These are phyloP conservation scores for Taxillus chinensis DNA, from an alignment of 164 flowering plant genomes.

Conservation along the genomic window DNA sequence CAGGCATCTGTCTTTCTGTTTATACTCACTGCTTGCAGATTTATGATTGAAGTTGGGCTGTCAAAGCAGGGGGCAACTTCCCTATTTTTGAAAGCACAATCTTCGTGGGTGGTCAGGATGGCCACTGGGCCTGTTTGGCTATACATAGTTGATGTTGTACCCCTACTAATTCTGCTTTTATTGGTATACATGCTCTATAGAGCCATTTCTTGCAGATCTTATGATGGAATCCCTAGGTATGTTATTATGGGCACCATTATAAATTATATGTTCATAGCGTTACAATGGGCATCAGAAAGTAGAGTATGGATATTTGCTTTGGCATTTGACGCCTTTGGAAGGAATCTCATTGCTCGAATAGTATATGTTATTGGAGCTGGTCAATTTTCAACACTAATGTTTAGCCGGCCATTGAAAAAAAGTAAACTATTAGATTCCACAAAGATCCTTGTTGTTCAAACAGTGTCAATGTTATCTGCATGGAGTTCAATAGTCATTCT, in stretches of 20 bases:
- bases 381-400: conserved; percentile 34
- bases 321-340: conserved; percentile 26
- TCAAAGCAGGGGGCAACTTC: conserved; percentile 77
- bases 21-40: conserved; percentile 41
- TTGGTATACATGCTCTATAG: conserved; percentile 37
- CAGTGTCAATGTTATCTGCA: conserved; percentile 52
- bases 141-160: conserved; percentile 31
- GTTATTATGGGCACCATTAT: conserved; percentile 31
- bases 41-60: conserved; percentile 54
- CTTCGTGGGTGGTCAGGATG: conserved; percentile 38
- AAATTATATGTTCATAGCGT: conserved; percentile 52
- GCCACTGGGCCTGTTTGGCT: conserved; percentile 26
- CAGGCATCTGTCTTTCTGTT: conserved; percentile 66
- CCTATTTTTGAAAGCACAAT: conserved; percentile 27
- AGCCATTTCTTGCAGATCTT: conserved; percentile 17
- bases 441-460: conserved; percentile 25
- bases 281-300: conserved; percentile 67
- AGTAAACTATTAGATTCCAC: conserved; percentile 14
- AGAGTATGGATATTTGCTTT: conserved; percentile 19
- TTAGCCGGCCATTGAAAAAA: conserved; percentile 16
- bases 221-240: conserved; percentile 23
- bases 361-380: conserved; percentile 53
- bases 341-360: conserved; percentile 40
- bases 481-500: conserved; percentile 71
- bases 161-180: conserved; percentile 41